Evolutionary conservation across 116 monocot species (phyloP).

Genomic region (Cymodocea nodosa): DNA sequence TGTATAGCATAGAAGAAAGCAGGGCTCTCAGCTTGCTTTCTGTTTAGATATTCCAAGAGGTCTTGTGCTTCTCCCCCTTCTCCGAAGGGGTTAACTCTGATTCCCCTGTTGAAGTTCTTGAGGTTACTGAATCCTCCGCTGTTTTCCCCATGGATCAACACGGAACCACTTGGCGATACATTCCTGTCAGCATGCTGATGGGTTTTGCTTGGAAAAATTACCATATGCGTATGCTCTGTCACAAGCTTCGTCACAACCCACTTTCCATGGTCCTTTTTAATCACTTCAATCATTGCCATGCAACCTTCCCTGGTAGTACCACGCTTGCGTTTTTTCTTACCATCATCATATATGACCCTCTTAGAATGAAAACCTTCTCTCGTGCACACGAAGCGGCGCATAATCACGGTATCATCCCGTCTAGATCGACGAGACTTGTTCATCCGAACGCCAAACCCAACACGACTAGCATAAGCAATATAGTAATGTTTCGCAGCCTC

Average conservation of each 20-base stretch:
- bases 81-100: constrained; percentile 17
- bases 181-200: constrained; percentile 6
- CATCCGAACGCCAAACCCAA: constrained; percentile 35
- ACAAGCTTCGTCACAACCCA: constrained; percentile 32
- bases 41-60: constrained; percentile 13
- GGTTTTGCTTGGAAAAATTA: constrained; percentile 14
- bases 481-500: constrained; percentile 32
- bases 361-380: constrained; percentile 39
- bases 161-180: background rate
- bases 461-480: constrained; percentile 23
- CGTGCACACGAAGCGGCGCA: constrained; percentile 35
- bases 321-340: constrained; percentile 33
- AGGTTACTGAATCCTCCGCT: constrained; percentile 19
- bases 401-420: constrained; percentile 32
- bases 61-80: constrained; percentile 21
- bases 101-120: constrained; percentile 17
- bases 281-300: constrained; percentile 42
- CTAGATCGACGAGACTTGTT: constrained; percentile 29
- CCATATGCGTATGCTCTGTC: constrained; percentile 24
- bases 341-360: constrained; percentile 30
- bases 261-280: constrained; percentile 26
- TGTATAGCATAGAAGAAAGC: constrained; percentile 25
- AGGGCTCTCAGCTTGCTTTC: constrained; percentile 20
- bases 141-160: constrained; percentile 7
- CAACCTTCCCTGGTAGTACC: constrained; percentile 33